These are phyloP conservation scores for Fraxinus paxiana DNA, from an alignment of 305 asterid genomes.

Conservation along the genomic window DNA sequence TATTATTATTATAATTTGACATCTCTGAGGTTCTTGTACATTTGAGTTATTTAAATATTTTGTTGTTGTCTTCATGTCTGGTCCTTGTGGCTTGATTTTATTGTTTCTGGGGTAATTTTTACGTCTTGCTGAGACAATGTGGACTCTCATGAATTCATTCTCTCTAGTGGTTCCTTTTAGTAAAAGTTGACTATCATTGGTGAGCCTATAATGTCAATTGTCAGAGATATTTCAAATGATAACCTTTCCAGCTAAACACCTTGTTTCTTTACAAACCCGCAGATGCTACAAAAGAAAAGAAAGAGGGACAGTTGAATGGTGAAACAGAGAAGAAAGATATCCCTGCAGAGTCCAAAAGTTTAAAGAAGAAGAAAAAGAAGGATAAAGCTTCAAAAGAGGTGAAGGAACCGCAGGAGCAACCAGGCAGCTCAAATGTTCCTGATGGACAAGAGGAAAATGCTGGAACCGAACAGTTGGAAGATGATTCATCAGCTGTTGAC, in stretches of 20 bases:
- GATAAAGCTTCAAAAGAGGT: slow-evolving; percentile 60
- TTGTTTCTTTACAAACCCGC: slow-evolving; percentile 3
- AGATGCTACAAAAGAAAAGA: slow-evolving; percentile 45
- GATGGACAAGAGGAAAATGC: slow-evolving; percentile 27
- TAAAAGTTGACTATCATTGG: background rate
- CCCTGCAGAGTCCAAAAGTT: slow-evolving; percentile 62
- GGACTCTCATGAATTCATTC: background rate
- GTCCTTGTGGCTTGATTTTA: background rate
- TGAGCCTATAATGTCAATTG: background rate
- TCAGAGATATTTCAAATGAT: background rate
- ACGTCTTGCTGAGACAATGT: background rate
- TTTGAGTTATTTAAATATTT: background rate
- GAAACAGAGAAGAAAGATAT: slow-evolving; percentile 53
- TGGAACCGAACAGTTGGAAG: slow-evolving; percentile 42
- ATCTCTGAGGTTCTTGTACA: background rate
- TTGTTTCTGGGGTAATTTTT: background rate
- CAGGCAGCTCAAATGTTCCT: slow-evolving; percentile 17
- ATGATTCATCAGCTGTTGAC: slow-evolving; percentile 53
- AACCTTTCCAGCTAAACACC: background rate
- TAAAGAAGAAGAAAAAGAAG: slow-evolving; percentile 89
- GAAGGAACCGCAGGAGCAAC: slow-evolving; percentile 54
- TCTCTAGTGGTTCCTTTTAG: background rate
- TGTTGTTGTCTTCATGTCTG: background rate
- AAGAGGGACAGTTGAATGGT: slow-evolving; percentile 39
- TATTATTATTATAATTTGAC: background rate